Conservation (phyloP, 2,329 filamentous ascomycete genomes). For the Incumbomyces lentus region DNA sequence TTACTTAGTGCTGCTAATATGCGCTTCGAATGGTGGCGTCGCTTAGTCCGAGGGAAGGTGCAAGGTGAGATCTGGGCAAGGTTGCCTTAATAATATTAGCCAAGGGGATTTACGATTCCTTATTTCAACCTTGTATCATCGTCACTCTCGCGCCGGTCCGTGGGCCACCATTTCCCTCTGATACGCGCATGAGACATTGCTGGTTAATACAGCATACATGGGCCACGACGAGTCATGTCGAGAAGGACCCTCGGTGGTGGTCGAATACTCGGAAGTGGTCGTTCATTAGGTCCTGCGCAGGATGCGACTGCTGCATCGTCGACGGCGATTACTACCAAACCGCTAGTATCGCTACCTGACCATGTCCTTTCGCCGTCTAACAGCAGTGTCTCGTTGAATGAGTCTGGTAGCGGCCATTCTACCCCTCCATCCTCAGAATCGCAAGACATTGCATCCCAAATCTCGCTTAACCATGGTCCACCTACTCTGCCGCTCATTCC, state of each 20-base stretch:
- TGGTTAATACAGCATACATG: slow-evolving; percentile 11
- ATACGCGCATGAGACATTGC: not conserved
- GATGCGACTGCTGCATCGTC: slow-evolving; percentile 33
- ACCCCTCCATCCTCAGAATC: slow-evolving; percentile 60
- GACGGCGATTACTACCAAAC: slow-evolving; percentile 10
- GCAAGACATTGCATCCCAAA: slow-evolving; percentile 71
- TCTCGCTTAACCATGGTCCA: slow-evolving; percentile 57
- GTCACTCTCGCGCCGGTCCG: not conserved
- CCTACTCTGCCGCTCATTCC: slow-evolving; percentile 40
- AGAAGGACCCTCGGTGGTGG: slow-evolving; percentile 82
- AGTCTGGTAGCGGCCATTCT: slow-evolving; percentile 46
- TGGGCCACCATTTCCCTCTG: not conserved
- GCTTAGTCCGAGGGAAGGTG: too few relatives aligned
- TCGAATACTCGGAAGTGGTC: slow-evolving; percentile 78
- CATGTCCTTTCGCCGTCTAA: slow-evolving; percentile 50
- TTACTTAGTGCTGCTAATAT: too few relatives aligned
- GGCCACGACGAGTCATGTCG: slow-evolving; percentile 51
- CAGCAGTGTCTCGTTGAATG: slow-evolving; percentile 65
- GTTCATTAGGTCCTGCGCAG: slow-evolving; percentile 56
- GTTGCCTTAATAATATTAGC: not conserved
- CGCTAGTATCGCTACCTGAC: slow-evolving; percentile 31
- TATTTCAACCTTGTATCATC: not conserved
- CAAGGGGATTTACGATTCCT: too few relatives aligned
- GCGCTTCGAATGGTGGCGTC: too few relatives aligned
- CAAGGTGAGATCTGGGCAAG: too few relatives aligned